phyloP scores from a whole-genome alignment of 768 basidiomycete species.

The Stropharia rugosoannulata region DNA sequence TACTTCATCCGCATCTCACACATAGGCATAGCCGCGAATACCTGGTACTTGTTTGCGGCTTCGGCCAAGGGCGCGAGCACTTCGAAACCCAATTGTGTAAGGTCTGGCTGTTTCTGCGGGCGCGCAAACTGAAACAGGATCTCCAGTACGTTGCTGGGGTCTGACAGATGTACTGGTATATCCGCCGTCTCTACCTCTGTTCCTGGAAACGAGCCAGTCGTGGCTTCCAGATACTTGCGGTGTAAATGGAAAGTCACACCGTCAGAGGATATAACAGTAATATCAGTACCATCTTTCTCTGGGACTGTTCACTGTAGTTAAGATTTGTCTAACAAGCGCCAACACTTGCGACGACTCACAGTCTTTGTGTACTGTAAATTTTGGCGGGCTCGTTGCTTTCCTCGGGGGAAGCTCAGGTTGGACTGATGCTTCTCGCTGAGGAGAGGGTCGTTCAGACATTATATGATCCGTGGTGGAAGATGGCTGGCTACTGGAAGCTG shows the following conservation, averaged over 20 bases:
- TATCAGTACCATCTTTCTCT: not conserved
- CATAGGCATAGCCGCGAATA: slow-evolving; percentile 24
- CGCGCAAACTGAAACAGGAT: slow-evolving; percentile 28
- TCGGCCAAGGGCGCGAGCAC: slow-evolving; percentile 20
- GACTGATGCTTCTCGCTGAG: too few relatives aligned
- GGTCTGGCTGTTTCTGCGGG: slow-evolving; percentile 21
- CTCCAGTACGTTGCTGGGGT: slow-evolving; percentile 19
- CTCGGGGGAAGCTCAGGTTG: too few relatives aligned
- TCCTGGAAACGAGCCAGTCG: slow-evolving; percentile 15
- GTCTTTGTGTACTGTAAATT: too few relatives aligned
- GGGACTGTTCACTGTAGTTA: not conserved
- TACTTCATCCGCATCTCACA: slow-evolving; percentile 21
- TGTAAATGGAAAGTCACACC: slow-evolving; percentile 14
- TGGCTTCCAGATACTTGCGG: slow-evolving; percentile 10
- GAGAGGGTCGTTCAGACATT: too few relatives aligned
- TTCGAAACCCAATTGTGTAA: slow-evolving; percentile 17
- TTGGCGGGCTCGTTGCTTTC: too few relatives aligned
- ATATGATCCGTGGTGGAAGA: too few relatives aligned
- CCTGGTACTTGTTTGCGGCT: slow-evolving; percentile 26
- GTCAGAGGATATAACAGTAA: slow-evolving; percentile 12
- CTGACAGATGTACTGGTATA: slow-evolving; percentile 20
- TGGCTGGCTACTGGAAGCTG: too few relatives aligned
- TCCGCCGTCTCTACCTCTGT: slow-evolving; percentile 14
- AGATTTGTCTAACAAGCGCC: not conserved
- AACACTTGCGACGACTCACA: too few relatives aligned